phyloP scores from a whole-genome alignment of 2,329 filamentous ascomycete species.

The Colletotrichum sp. region DNA sequence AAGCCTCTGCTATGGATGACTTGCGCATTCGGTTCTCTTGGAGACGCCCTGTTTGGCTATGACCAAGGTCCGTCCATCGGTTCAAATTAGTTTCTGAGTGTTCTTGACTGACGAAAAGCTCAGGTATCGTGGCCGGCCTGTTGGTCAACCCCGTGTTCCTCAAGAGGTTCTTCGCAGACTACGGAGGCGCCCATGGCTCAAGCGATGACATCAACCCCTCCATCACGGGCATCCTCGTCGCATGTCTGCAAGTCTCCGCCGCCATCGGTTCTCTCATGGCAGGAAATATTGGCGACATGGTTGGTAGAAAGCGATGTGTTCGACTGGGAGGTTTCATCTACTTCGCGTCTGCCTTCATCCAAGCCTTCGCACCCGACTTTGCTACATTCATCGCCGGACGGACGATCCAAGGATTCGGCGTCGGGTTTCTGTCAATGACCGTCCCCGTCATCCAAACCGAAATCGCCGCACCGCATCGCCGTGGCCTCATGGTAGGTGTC shows the following conservation, averaged over 20 bases:
- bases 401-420: neutral
- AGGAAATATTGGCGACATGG: neutral
- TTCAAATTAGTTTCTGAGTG: neutral
- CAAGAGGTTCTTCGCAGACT: neutral
- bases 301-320: neutral
- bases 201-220: neutral
- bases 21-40: neutral
- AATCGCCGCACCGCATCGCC: neutral
- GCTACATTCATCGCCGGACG: neutral
- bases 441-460: neutral
- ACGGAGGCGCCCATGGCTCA: neutral
- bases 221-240: neutral
- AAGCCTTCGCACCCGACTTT: neutral
- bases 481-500: neutral
- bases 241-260: neutral
- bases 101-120: accelerated
- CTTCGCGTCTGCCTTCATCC: neutral
- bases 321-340: neutral
- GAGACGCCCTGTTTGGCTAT: neutral
- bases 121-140: neutral
- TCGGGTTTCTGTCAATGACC: accelerated
- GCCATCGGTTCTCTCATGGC: neutral
- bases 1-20: neutral
- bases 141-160: neutral
- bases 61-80: neutral